A percentile compares a stretch with the other conserved stretches of the same genome.
phyloP scores from a whole-genome alignment of 2,329 filamentous ascomycete species.

The Phialemoniopsis sp. region DNA sequence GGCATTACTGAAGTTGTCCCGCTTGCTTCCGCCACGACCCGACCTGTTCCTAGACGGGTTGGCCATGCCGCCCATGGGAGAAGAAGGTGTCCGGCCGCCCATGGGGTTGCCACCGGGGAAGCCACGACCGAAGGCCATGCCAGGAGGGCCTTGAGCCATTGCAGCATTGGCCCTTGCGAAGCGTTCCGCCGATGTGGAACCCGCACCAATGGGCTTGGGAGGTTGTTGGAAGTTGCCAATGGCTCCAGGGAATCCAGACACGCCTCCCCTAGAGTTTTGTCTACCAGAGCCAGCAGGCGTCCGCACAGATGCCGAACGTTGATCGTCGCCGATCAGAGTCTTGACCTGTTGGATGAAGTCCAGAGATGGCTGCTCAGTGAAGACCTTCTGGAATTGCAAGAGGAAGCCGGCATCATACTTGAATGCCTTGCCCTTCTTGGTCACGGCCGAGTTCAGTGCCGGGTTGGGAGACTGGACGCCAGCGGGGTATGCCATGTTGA shows the following conservation, averaged over 20 bases:
- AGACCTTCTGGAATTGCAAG: constrained; percentile 92
- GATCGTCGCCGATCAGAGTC: constrained; percentile 76
- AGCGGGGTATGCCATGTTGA: constrained; percentile 73
- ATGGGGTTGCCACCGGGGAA: constrained; percentile 62
- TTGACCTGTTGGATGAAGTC: constrained; percentile 92
- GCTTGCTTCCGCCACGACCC: constrained; percentile 62
- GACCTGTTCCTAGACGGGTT: constrained; percentile 69
- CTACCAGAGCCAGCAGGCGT: constrained; percentile 45
- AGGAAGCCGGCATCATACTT: constrained; percentile 96
- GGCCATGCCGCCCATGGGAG: constrained; percentile 54
- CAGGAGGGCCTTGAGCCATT: constrained; percentile 43
- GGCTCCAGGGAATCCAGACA: constrained; percentile 28
- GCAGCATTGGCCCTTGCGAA: constrained; percentile 59
- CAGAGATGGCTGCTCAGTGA: constrained; percentile 91
- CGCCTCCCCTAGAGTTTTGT: constrained; percentile 41
- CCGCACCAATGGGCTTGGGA: constrained; percentile 63
- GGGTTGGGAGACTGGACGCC: constrained; percentile 89
- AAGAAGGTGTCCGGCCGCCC: constrained; percentile 60
- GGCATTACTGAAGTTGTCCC: constrained; percentile 41
- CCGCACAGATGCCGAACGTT: constrained; percentile 61
- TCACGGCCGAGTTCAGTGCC: constrained; percentile 75
- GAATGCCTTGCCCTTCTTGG: constrained; percentile 77
- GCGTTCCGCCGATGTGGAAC: constrained; percentile 73
- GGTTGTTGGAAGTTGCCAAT: constrained; percentile 38
- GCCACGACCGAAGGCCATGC: constrained; percentile 53